Evolutionary conservation across 2,329 filamentous ascomycete genomes (phyloP), one percentile per base, ranked within the genome.

Genomic region (Phialocephala subalpina): DNA sequence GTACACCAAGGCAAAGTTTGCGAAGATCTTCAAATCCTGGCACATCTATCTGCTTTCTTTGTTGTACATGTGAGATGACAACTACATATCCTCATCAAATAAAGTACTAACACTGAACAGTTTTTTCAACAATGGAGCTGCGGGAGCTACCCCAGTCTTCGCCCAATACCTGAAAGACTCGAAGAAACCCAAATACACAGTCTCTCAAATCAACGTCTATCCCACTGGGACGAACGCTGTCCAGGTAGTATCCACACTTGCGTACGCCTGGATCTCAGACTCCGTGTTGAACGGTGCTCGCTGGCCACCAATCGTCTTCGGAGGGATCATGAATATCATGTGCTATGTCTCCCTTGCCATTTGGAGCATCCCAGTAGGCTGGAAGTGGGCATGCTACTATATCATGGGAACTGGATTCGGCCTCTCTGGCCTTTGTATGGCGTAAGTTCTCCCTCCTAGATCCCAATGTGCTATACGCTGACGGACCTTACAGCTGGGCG

Each of bases 181-280:
- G 5, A 60, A 55, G 12, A 49, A 59, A 20, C 63, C 63, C 18
- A 55, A 49, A 42, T 68, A 66, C 55, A 60, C 55, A n/a, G 47
- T 67, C 18, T 11, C 58, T 0, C 55, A 89, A 1, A 90, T 89
- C 8, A 86, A 88, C 45, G 83, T 83, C 0, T 81, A 84, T 0
- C 83, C 82, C 0, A 82, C 88, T 2, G 78, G 80, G 0, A 82
- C 81, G 1, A 79, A 78, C 38, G 83, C 80, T 0, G 80, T 86
- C 7, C 81, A 83, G 64, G 79, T 91, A 0, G 73, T 90, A 14
- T 84, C 83, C 1, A 91, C 89, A 0, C 79, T 91, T 1, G 78
- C 84, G 2, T 91, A 90, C 68, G 90, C 88, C 0, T 91, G 88
- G 89, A 83, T 83, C 0, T 91, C 88, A 0, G 89, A 91, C 73